These are phyloP conservation scores for Ilyonectria sp. DNA, from an alignment of 2,329 filamentous ascomycete genomes.

Conservation along the genomic window DNA sequence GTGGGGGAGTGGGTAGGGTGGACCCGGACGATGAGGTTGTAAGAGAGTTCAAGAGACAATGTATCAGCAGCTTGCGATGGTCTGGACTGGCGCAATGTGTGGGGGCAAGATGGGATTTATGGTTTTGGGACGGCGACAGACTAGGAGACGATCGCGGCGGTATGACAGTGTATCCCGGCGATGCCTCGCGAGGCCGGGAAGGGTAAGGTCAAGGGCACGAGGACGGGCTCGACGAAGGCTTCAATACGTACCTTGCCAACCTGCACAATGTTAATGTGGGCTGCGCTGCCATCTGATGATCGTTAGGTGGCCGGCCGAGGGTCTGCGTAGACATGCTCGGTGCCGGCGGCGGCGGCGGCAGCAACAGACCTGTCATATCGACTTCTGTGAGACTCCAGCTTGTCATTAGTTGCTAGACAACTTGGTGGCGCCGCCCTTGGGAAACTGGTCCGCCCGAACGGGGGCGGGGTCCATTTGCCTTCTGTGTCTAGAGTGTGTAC, in stretches of 20 bases:
- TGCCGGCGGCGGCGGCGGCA: conserved; percentile 39
- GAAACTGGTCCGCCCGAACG: conserved; percentile 40
- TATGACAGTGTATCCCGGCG: conserved; percentile 33
- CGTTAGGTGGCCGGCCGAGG: conserved; percentile 45
- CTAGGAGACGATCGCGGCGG: conserved; percentile 33
- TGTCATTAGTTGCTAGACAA: conserved; percentile 44
- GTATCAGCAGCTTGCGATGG: conserved; percentile 33
- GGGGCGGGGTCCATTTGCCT: conserved; percentile 39
- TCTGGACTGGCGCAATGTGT: conserved; percentile 35
- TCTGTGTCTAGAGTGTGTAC: background rate
- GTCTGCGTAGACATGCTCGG: conserved; percentile 44
- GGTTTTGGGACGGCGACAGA: conserved; percentile 44
- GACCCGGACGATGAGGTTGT: conserved; percentile 14
- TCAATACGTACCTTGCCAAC: conserved; percentile 36
- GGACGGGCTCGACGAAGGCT: conserved; percentile 36
- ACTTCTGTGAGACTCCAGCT: conserved; percentile 48
- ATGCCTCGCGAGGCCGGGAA: conserved; percentile 39
- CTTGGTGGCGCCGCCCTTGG: conserved; percentile 45
- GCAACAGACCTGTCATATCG: conserved; percentile 56
- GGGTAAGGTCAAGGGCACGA: conserved; percentile 42
- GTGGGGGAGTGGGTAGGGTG: conserved; percentile 14
- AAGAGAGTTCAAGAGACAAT: conserved; percentile 33
- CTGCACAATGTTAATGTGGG: conserved; percentile 42
- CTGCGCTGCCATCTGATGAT: conserved; percentile 45
- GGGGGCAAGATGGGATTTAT: conserved; percentile 54